These are phyloP conservation scores for Magnolia officinalis DNA, from an alignment of 164 flowering plant genomes.

Conservation along the genomic window DNA sequence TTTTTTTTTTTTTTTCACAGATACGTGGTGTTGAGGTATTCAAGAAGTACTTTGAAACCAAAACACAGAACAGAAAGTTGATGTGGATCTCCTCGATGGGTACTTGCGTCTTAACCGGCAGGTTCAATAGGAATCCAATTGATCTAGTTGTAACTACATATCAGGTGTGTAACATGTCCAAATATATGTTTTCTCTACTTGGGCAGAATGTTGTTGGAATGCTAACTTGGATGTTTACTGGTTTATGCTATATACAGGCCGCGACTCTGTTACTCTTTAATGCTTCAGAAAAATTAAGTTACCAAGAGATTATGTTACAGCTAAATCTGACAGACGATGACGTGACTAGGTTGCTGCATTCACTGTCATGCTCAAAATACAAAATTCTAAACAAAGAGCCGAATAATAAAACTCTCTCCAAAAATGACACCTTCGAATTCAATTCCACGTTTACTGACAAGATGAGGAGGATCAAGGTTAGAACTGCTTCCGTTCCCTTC, in stretches of 20 bases:
- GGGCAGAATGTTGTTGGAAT: not conserved
- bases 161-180: not conserved
- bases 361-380: not conserved
- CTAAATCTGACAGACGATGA: conserved; percentile 23
- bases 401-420: not conserved
- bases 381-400: conserved; percentile 1
- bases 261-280: conserved; percentile 18
- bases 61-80: not conserved
- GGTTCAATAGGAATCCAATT: not conserved
- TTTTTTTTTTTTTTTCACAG: not conserved
- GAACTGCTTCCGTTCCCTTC: not conserved
- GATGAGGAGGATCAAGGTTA: conserved; percentile 1
- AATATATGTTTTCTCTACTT: not conserved
- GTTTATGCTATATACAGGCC: not conserved
- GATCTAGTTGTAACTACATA: not conserved
- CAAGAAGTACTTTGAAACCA: not conserved
- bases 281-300: conserved; percentile 23
- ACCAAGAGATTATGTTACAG: conserved; percentile 20
- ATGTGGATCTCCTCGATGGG: not conserved
- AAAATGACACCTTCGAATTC: not conserved
- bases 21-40: not conserved
- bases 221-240: not conserved
- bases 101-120: not conserved
- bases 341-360: conserved; percentile 13
- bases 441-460: not conserved